Evolutionary conservation across 2,329 filamentous ascomycete species (phyloP).

Genomic region (Aaosphaeria pasadenensis): DNA sequence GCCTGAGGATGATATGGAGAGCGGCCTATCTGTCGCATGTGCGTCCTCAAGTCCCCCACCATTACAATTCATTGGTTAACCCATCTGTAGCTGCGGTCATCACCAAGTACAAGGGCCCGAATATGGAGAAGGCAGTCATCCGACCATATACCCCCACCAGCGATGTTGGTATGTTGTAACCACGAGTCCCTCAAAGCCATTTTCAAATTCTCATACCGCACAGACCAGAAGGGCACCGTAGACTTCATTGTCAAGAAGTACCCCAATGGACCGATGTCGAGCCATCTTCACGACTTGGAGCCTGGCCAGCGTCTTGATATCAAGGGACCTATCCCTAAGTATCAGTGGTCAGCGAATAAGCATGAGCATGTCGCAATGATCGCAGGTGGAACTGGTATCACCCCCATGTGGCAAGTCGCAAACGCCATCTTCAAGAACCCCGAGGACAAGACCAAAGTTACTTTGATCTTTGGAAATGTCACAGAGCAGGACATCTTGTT

Average conservation of each 20-base stretch:
- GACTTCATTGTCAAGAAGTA: conserved; percentile 94
- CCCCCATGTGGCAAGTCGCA: conserved; percentile 94
- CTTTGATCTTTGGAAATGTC: conserved; percentile 89
- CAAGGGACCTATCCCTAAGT: conserved; percentile 97
- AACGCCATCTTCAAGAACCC: conserved; percentile 95
- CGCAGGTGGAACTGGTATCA: conserved; percentile 95
- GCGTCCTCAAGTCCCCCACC: conserved; percentile 17
- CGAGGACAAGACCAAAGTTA: conserved; percentile 95
- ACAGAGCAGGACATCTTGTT: conserved; percentile 87
- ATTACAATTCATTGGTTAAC: not conserved
- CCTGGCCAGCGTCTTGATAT: conserved; percentile 81
- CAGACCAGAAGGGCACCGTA: conserved; percentile 73
- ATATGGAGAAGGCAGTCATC: conserved; percentile 79
- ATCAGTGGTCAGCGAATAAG: conserved; percentile 86
- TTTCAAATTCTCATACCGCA: conserved; percentile 2
- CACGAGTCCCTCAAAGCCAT: not conserved
- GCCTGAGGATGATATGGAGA: conserved; percentile 78
- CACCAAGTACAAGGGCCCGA: conserved; percentile 86
- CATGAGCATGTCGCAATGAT: conserved; percentile 84
- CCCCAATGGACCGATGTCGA: conserved; percentile 85
- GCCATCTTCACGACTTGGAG: conserved; percentile 62
- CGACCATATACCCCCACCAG: conserved; percentile 91
- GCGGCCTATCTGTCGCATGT: conserved; percentile 78
- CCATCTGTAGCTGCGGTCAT: conserved; percentile 63
- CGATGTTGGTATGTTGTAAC: conserved; percentile 64